Evolutionary conservation across 768 basidiomycete genomes (phyloP), one percentile per base, ranked within the genome.

Genomic region (Amanita pseudoporphyria): DNA sequence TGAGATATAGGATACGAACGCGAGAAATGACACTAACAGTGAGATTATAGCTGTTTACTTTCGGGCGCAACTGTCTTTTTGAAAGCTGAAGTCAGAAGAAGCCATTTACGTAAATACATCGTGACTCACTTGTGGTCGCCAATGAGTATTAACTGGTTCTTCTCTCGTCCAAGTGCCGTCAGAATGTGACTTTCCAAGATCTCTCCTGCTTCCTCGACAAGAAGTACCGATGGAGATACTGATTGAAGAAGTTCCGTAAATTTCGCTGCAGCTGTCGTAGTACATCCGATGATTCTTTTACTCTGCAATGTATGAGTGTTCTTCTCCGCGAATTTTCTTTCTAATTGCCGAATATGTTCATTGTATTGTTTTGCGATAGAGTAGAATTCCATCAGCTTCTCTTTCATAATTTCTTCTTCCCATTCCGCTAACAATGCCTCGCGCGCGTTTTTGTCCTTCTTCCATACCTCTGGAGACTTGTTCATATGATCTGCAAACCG

Each of bases 171-270:
- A 3, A 85, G 62, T 0, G 84, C 74, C 0, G 81, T 81, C 33
- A 85, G 53, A 32, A 82, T 63, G 55, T 85, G 83, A 51, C 77
- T 79, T 57, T 84, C 83, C 1, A 85, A 59, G 38, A 84, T 84
- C 56, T 86, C 83, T 5, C 84, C 83, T 0, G 83, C 83, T 60
- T 85, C 84, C 56, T 85, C 84, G 1, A 85, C 82, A 1, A 85
- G 64, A 3, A 85, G 59, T 1, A 85, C 71, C 7, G 71, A 67
- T 0, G 81, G 77, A 1, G 62, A 60, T 6, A 68, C 72, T 1
- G 67, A 68, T 22, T 66, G 72, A 22, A 85, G 71, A 14, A 64
- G 65, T 1, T 69, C 62, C 0, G 64, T 61, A 55, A 76, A 82
- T 60, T 77, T 85, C 0, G 83, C 83, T 0, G 83, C 83, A 1